Evolutionary conservation across 75 land plant genomes (phyloP).

Genomic region (Sequoia sempervirens): DNA sequence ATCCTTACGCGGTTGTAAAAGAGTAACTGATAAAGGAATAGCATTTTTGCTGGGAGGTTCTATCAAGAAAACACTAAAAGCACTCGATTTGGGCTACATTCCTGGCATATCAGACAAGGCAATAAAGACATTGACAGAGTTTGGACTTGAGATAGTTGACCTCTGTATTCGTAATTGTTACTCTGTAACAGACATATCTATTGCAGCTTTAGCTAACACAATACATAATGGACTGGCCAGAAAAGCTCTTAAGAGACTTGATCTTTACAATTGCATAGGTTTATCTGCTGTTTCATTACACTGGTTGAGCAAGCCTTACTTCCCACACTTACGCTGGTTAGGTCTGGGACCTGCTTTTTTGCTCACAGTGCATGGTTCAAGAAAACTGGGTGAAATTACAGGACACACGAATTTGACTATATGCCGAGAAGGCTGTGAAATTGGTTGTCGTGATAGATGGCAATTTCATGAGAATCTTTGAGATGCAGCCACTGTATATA

Average conservation of each 20-base stretch:
- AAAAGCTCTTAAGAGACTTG: conserved; percentile 47
- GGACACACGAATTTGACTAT: conserved; percentile 22
- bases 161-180: conserved; percentile 61
- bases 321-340: conserved; percentile 57
- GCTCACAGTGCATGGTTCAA: neutral
- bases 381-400: conserved; percentile 10
- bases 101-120: conserved; percentile 49
- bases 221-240: conserved; percentile 7
- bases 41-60: conserved; percentile 25
- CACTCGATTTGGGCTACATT: conserved; percentile 57
- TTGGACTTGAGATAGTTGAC: conserved; percentile 26
- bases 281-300: conserved; percentile 24
- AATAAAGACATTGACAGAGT: conserved; percentile 26
- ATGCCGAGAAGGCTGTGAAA: conserved; percentile 40
- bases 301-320: conserved; percentile 42
- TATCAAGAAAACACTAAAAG: conserved; percentile 26
- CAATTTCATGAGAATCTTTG: conserved; percentile 17
- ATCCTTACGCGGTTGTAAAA: conserved; percentile 56
- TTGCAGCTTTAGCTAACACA: conserved; percentile 32
- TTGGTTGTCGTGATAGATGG: conserved; percentile 47
- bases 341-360: conserved; percentile 43
- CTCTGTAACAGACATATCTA: conserved; percentile 43
- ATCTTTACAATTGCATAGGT: conserved; percentile 50
- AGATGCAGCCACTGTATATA: neutral
- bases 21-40: conserved; percentile 64